phyloP scores from a whole-genome alignment of 2,329 filamentous ascomycete species.

The Neopestalotiopsis clavispora region DNA sequence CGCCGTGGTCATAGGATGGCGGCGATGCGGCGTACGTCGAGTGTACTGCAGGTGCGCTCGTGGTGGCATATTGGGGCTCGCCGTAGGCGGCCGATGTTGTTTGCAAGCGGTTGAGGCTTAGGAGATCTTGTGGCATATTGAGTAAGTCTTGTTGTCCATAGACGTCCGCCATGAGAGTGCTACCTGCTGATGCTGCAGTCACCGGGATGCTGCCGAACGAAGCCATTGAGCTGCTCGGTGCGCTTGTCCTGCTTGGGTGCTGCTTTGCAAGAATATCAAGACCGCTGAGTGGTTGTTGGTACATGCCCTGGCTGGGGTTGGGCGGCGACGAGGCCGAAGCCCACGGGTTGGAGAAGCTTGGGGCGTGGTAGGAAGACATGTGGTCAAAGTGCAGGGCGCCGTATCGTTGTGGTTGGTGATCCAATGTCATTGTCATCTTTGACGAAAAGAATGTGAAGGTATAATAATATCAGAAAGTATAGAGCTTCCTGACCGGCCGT shows the following conservation, averaged over 20 bases:
- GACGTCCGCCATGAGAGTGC: constrained; percentile 63
- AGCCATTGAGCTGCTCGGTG: constrained; percentile 67
- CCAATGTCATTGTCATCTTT: constrained; percentile 94
- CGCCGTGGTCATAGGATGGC: constrained; percentile 69
- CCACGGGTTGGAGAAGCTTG: constrained; percentile 94
- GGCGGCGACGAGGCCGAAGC: constrained; percentile 61
- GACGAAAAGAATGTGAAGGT: constrained; percentile 28
- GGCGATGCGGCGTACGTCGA: constrained; percentile 70
- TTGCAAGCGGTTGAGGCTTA: constrained; percentile 69
- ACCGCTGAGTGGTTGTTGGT: constrained; percentile 61
- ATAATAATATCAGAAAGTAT: constrained; percentile 22
- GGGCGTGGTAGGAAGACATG: constrained; percentile 72
- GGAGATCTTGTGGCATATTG: constrained; percentile 75
- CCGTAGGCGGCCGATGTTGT: constrained; percentile 70
- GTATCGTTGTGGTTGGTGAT: constrained; percentile 85
- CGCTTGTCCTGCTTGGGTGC: constrained; percentile 61
- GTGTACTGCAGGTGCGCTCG: constrained; percentile 69
- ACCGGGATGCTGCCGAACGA: constrained; percentile 76
- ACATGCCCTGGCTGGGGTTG: constrained; percentile 64
- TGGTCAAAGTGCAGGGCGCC: constrained; percentile 80
- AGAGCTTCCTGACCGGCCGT: background rate
- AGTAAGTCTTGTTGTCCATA: constrained; percentile 70
- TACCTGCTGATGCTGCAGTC: constrained; percentile 75
- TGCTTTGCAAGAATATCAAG: constrained; percentile 63
- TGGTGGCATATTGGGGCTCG: constrained; percentile 70